Conservation (phyloP, 805 yeast species). For the Pichia insulana region DNA sequence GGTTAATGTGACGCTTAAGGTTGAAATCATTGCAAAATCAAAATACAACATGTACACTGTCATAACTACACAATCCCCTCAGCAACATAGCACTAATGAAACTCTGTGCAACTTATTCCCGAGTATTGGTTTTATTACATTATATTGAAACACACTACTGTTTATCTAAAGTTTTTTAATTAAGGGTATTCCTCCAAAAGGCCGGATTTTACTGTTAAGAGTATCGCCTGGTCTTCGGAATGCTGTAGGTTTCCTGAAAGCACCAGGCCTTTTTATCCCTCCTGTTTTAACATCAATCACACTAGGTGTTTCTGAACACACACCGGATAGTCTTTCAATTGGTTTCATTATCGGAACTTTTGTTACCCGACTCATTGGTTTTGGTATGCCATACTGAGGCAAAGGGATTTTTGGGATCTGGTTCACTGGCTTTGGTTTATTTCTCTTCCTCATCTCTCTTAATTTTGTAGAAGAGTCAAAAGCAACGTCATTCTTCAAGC, state of each 20-base stretch:
- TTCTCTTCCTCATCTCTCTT: background rate
- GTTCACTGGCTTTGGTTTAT: conserved; percentile 1
- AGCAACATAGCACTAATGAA: too few species aligned
- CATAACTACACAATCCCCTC: too few species aligned
- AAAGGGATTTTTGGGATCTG: conserved; percentile 19
- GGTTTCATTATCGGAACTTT: conserved; percentile 9
- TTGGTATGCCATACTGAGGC: conserved; percentile 27
- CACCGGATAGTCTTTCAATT: conserved; percentile 3
- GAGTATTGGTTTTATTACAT: too few species aligned
- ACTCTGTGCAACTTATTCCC: too few species aligned
- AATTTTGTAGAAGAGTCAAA: conserved; percentile 1
- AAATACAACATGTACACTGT: too few species aligned
- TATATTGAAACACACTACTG: too few species aligned
- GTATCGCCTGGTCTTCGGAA: conserved; percentile 23
- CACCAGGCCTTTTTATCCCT: conserved; percentile 12
- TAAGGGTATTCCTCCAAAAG: conserved; percentile 6
- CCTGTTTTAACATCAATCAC: background rate
- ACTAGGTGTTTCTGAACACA: background rate
- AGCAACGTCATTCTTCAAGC: too few species aligned
- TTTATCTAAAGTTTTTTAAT: conserved; percentile 1
- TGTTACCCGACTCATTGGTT: conserved; percentile 9
- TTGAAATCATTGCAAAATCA: too few species aligned
- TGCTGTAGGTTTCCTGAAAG: conserved; percentile 27
- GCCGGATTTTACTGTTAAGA: background rate
- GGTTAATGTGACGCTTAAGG: too few species aligned